Conservation (phyloP, 441 rosid species). For the Populus trichocarpa region DNA sequence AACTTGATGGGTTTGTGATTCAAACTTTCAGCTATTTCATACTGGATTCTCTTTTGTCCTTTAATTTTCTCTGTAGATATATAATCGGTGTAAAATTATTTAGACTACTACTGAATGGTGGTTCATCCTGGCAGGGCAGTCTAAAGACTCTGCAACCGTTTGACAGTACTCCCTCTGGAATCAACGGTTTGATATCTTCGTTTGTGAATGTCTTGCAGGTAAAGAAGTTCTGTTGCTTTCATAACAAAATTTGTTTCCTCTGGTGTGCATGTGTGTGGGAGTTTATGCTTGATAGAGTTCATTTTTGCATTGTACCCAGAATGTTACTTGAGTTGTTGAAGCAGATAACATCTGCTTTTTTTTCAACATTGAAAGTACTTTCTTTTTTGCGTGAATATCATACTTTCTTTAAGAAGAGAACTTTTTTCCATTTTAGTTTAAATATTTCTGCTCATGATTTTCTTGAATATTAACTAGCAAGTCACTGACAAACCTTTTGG, state of each 20-base stretch:
- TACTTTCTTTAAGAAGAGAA: not conserved
- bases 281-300: not conserved
- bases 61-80: not conserved
- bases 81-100: not conserved
- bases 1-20: constrained; percentile 64
- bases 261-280: not conserved
- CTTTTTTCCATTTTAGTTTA: not conserved
- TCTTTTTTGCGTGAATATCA: not conserved
- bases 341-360: not conserved
- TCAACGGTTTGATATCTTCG: constrained; percentile 84
- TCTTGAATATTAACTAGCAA: not conserved
- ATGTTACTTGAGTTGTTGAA: not conserved
- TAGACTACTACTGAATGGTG: constrained; percentile 25
- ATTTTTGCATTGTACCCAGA: not conserved
- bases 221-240: not conserved
- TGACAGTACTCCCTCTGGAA: constrained; percentile 44
- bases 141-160: constrained; percentile 53
- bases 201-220: constrained; percentile 87
- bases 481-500: constrained; percentile 7
- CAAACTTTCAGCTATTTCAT: constrained; percentile 1
- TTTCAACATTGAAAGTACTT: not conserved
- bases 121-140: constrained; percentile 76
- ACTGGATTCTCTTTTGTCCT: not conserved
- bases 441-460: not conserved
- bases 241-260: not conserved